Percentiles rank a stretch among this genome's conserved stretches.
Evolutionary conservation across 164 flowering plant species (phyloP).

Genomic region (Tetracentron sinense): DNA sequence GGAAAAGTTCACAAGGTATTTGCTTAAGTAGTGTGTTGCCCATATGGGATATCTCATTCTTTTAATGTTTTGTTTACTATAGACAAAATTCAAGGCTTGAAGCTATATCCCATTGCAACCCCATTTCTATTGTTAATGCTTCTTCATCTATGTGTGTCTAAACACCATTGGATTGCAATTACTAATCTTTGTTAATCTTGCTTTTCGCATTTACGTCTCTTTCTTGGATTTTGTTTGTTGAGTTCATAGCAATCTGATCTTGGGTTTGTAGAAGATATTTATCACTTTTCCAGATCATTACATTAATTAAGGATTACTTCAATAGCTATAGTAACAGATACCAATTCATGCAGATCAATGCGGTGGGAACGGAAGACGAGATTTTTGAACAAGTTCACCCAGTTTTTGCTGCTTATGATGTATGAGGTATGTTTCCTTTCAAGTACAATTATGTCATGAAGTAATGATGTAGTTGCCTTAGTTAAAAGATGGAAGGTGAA

Average conservation of each 20-base stretch:
- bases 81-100: background rate
- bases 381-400: constrained; percentile 64
- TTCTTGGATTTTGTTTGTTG: background rate
- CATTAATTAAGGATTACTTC: background rate
- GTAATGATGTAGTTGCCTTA: too few species aligned
- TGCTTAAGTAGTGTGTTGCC: background rate
- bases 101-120: background rate
- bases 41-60: background rate
- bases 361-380: constrained; percentile 75
- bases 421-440: constrained; percentile 35
- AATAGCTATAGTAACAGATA: constrained; percentile 5
- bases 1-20: constrained; percentile 82
- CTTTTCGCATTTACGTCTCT: background rate
- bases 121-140: background rate
- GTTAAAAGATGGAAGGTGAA: too few species aligned
- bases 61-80: too few species aligned
- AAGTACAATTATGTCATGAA: too few species aligned
- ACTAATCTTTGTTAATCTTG: background rate
- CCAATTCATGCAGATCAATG: constrained; percentile 59
- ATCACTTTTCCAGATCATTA: background rate
- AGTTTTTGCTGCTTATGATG: constrained; percentile 50
- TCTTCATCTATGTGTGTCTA: background rate
- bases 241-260: background rate
- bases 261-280: background rate
- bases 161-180: background rate